Conservation (phyloP, 192 early-diverging fungal genomes). For the Coemansia sp. region DNA sequence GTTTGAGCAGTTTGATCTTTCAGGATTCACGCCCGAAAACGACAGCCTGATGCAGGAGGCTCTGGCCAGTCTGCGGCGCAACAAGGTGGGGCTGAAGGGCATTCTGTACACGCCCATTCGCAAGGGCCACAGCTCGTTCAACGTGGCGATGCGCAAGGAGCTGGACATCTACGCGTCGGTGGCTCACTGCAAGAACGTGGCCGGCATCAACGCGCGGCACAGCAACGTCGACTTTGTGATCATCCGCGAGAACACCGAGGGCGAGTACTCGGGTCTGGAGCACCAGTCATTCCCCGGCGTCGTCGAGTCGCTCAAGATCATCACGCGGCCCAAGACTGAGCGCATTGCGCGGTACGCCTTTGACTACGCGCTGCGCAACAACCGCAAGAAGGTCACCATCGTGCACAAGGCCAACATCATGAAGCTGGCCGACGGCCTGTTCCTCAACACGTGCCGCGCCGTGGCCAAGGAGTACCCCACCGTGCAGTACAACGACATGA, state of each 20-base stretch:
- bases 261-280: conserved; percentile 99
- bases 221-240: conserved; percentile 96
- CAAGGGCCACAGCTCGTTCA: conserved; percentile 91
- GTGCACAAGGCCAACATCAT: conserved; percentile 99
- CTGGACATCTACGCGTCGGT: conserved; percentile 98
- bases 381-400: conserved; percentile 95
- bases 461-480: conserved; percentile 90
- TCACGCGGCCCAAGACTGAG: conserved; percentile 95
- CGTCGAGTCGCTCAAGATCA: conserved; percentile 98
- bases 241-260: conserved; percentile 99
- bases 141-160: conserved; percentile 96
- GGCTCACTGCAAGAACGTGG: conserved; percentile 87
- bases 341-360: conserved; percentile 98
- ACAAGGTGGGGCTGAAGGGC: conserved; percentile 98
- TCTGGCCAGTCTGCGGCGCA: conserved; percentile 85
- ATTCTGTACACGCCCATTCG: conserved; percentile 85
- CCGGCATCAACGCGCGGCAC: conserved; percentile 83
- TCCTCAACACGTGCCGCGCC: conserved; percentile 95
- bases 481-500: conserved; percentile 98
- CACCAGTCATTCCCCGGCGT: conserved; percentile 98
- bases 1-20: conserved; percentile 97
- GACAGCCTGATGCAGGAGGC: conserved; percentile 85
- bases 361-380: conserved; percentile 97
- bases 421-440: conserved; percentile 98
- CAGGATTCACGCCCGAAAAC: conserved; percentile 83